Percentiles rank a stretch among this genome's conserved stretches.
Evolutionary conservation across 345 rosid genomes (phyloP).

Genomic region (Combretum micranthum): DNA sequence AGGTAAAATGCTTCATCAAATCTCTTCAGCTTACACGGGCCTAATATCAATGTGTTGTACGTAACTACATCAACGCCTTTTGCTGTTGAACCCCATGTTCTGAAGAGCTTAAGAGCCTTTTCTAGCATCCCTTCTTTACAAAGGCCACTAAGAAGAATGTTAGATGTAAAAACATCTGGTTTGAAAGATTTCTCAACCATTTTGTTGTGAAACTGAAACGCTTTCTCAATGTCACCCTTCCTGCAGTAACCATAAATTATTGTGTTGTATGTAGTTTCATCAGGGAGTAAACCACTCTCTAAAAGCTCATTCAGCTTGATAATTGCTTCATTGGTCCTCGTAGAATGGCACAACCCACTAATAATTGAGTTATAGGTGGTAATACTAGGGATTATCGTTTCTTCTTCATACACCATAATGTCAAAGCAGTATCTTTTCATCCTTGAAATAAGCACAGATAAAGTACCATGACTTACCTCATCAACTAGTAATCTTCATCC

Average conservation of each 20-base stretch:
- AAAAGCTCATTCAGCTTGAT: constrained; percentile 63
- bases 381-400: constrained; percentile 54
- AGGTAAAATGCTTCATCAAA: constrained; percentile 67
- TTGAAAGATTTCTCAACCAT: constrained; percentile 63
- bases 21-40: constrained; percentile 59
- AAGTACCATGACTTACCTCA: constrained; percentile 72
- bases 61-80: constrained; percentile 53
- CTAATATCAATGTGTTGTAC: constrained; percentile 69
- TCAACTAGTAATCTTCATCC: constrained; percentile 58
- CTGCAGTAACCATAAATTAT: constrained; percentile 67
- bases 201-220: constrained; percentile 69
- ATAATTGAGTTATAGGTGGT: constrained; percentile 62
- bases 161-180: constrained; percentile 56
- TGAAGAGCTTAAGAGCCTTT: constrained; percentile 75
- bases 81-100: constrained; percentile 50
- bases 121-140: constrained; percentile 70
- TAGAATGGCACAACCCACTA: constrained; percentile 54
- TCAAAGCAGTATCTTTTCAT: constrained; percentile 41
- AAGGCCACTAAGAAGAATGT: constrained; percentile 72
- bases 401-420: constrained; percentile 76
- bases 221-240: constrained; percentile 67
- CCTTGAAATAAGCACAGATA: constrained; percentile 63
- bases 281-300: constrained; percentile 47
- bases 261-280: constrained; percentile 61
- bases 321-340: constrained; percentile 61